Conservation (phyloP, 805 yeast species). For the Starmerella vaccinii region DNA sequence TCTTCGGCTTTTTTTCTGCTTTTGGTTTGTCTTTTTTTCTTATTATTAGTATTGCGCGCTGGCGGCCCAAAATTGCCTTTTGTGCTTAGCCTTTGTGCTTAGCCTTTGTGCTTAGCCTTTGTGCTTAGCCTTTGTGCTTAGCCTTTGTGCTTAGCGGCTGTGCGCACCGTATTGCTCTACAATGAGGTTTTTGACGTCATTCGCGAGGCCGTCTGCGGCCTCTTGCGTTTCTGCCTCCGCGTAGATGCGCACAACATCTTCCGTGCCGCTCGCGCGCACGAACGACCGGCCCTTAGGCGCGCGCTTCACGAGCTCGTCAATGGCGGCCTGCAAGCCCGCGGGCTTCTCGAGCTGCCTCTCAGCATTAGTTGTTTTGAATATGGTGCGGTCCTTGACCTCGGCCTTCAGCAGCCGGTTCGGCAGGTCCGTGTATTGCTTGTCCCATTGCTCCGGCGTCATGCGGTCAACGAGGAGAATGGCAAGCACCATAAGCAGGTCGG, state of each 20-base stretch:
- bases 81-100: too few species aligned
- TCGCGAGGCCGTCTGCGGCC: constrained; percentile 40
- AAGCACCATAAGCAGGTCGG: constrained; percentile 77
- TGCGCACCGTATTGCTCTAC: constrained; percentile 7
- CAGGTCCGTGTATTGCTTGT: constrained; percentile 62
- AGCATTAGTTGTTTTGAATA: constrained; percentile 79
- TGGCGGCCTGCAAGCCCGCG: constrained; percentile 58
- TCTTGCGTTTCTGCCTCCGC: constrained; percentile 64
- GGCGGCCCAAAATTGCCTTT: neutral
- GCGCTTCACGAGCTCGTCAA: constrained; percentile 53
- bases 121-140: too few species aligned
- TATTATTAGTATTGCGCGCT: too few species aligned
- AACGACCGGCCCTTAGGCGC: constrained; percentile 66
- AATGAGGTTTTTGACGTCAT: constrained; percentile 27
- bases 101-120: too few species aligned
- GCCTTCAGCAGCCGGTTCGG: constrained; percentile 81
- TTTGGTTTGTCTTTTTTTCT: too few species aligned
- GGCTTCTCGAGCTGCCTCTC: constrained; percentile 77
- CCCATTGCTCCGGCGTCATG: constrained; percentile 63
- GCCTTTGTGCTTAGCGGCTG: too few species aligned
- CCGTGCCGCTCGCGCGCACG: constrained; percentile 96
- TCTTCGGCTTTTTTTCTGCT: too few species aligned
- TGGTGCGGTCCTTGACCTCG: constrained; percentile 66
- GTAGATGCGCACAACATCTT: constrained; percentile 91
- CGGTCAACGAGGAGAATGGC: constrained; percentile 48